phyloP scores from a whole-genome alignment of 768 basidiomycete genomes.

The Pholiota molesta region DNA sequence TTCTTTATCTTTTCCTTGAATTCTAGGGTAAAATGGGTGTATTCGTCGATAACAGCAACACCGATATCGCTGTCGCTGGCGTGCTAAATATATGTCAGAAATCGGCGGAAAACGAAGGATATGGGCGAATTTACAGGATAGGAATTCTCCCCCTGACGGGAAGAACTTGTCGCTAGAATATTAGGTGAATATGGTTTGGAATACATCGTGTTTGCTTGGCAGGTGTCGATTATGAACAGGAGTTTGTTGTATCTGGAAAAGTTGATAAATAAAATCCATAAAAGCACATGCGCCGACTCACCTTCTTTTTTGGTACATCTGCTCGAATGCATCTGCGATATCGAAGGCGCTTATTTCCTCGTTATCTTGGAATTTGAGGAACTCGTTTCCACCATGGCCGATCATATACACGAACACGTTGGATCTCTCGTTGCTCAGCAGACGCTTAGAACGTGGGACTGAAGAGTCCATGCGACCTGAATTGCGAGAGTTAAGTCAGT shows the following conservation, averaged over 20 bases:
- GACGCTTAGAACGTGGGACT: conserved; percentile 88
- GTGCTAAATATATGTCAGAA: conserved; percentile 51
- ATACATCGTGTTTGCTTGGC: conserved; percentile 96
- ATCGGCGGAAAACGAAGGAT: neutral
- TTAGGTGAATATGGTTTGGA: conserved; percentile 92
- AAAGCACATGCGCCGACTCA: conserved; percentile 30
- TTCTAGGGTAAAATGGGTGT: conserved; percentile 89
- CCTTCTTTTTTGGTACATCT: conserved; percentile 98
- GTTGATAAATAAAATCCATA: conserved; percentile 6
- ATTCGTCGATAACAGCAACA: conserved; percentile 93
- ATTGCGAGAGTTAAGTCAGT: neutral
- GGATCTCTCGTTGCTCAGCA: conserved; percentile 86
- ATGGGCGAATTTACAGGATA: conserved; percentile 75
- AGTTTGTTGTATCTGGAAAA: conserved; percentile 84
- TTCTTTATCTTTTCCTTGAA: conserved; percentile 94
- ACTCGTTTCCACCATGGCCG: conserved; percentile 97
- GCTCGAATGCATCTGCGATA: conserved; percentile 96
- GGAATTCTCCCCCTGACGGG: conserved; percentile 83
- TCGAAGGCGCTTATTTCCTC: conserved; percentile 98
- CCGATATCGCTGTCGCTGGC: conserved; percentile 94
- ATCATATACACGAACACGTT: conserved; percentile 99
- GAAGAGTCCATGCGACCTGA: conserved; percentile 83
- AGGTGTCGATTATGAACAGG: conserved; percentile 98
- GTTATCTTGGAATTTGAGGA: conserved; percentile 98
- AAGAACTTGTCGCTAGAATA: conserved; percentile 89